Conservation (phyloP, 2,329 filamentous ascomycete genomes). For the Myrmaecium sp. region DNA sequence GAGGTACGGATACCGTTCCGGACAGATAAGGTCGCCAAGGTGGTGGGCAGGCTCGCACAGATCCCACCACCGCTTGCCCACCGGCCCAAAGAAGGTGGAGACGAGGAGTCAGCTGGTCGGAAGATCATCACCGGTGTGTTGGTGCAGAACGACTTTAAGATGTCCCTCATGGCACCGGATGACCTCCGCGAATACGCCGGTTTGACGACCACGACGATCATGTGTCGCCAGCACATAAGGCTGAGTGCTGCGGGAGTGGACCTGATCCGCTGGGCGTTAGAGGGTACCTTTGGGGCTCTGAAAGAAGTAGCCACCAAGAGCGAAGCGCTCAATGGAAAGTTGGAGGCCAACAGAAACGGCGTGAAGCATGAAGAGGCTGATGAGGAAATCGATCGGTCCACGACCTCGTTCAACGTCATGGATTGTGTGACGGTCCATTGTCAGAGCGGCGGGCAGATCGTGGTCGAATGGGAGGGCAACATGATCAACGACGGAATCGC, state of each 20-base stretch:
- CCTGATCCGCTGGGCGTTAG: conserved; percentile 81
- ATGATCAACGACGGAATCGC: conserved; percentile 95
- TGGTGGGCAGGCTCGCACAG: conserved; percentile 82
- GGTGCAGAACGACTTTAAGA: conserved; percentile 94
- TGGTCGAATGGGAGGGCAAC: conserved; percentile 95
- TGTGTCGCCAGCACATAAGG: conserved; percentile 78
- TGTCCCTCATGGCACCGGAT: conserved; percentile 91
- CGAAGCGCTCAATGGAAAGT: conserved; percentile 16
- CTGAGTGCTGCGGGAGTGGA: conserved; percentile 80
- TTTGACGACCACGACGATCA: conserved; percentile 86
- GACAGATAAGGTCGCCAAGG: conserved; percentile 86
- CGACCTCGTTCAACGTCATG: conserved; percentile 54
- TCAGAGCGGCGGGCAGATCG: conserved; percentile 58
- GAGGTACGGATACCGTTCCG: conserved; percentile 91
- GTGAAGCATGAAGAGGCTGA: conserved; percentile 38
- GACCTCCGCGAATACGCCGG: conserved; percentile 92
- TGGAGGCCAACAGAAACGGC: conserved; percentile 21
- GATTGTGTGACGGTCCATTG: conserved; percentile 76
- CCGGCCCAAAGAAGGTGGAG: conserved; percentile 17
- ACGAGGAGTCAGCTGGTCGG: conserved; percentile 10
- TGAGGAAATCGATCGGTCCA: conserved; percentile 43
- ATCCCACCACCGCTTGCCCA: conserved; percentile 46
- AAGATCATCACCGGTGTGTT: conserved; percentile 73
- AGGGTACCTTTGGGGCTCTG: conserved; percentile 82
- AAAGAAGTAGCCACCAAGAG: conserved; percentile 20